These are phyloP conservation scores for Sungouiella thailandica DNA, from an alignment of 805 yeast genomes.

Conservation along the genomic window DNA sequence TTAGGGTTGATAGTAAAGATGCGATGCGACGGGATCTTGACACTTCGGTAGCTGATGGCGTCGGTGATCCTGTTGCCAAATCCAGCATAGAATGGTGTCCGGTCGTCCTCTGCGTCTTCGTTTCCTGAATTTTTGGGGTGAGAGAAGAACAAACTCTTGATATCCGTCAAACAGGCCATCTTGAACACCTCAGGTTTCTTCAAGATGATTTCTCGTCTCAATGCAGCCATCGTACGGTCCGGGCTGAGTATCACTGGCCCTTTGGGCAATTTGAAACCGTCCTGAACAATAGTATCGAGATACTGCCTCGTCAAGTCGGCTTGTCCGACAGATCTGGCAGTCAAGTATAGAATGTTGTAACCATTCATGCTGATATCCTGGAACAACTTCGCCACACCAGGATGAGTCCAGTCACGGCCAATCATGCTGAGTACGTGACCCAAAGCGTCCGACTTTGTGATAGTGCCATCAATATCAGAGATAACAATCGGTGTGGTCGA, in stretches of 20 bases:
- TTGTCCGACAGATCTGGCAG: conserved; percentile 93
- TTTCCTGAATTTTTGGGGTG: conserved; percentile 4
- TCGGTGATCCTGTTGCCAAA: conserved; percentile 96
- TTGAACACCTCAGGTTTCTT: conserved; percentile 98
- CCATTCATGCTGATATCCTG: conserved; percentile 86
- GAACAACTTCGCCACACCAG: conserved; percentile 88
- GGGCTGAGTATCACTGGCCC: conserved; percentile 97
- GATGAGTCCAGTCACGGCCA: conserved; percentile 97
- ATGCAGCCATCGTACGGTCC: conserved; percentile 93
- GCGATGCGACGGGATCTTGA: conserved; percentile 88
- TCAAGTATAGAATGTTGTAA: conserved; percentile 86
- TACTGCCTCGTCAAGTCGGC: conserved; percentile 90
- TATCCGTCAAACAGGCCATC: conserved; percentile 92
- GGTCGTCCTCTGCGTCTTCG: conserved; percentile 33
- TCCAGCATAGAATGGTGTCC: conserved; percentile 93
- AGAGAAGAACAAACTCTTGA: conserved; percentile 60
- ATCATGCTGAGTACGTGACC: conserved; percentile 93
- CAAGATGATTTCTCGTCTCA: conserved; percentile 83
- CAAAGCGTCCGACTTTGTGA: conserved; percentile 94
- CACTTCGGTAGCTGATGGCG: conserved; percentile 90
- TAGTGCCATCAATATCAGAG: conserved; percentile 96
- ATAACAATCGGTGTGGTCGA: conserved; percentile 84
- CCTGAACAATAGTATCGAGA: conserved; percentile 69
- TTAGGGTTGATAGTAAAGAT: conserved; percentile 94
- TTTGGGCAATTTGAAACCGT: conserved; percentile 59